Evolutionary conservation across 208 protist species (phyloP).

Genomic region (Crithidia acanthocephali): DNA sequence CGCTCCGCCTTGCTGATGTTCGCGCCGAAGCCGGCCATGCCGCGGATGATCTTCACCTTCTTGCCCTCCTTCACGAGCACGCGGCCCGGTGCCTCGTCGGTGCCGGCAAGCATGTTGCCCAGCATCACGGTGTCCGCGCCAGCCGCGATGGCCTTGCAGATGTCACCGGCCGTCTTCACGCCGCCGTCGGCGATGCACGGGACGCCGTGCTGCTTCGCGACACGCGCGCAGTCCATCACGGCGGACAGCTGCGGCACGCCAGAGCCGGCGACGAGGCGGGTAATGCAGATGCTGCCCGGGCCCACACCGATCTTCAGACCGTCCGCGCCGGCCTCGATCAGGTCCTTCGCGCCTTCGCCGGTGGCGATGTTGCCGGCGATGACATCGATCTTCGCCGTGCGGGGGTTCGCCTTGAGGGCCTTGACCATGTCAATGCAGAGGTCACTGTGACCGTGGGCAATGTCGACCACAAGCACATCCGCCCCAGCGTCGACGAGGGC

Average conservation of each 20-base stretch:
- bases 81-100: constrained; percentile 86
- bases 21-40: constrained; percentile 91
- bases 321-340: constrained; percentile 91
- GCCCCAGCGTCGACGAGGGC: constrained; percentile 73
- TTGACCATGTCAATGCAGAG: constrained; percentile 87
- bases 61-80: constrained; percentile 91
- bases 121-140: constrained; percentile 92
- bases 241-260: constrained; percentile 90
- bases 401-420: constrained; percentile 70
- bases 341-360: constrained; percentile 72
- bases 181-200: constrained; percentile 93
- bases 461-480: constrained; percentile 91
- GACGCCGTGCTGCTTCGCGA: constrained; percentile 67
- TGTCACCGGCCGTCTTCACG: constrained; percentile 80
- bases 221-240: constrained; percentile 73
- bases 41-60: constrained; percentile 93
- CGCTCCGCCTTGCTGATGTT: constrained; percentile 92
- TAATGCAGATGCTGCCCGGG: constrained; percentile 91
- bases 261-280: constrained; percentile 82
- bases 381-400: constrained; percentile 70
- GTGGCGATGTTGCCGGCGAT: constrained; percentile 93
- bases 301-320: constrained; percentile 91
- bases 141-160: constrained; percentile 90
- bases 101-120: constrained; percentile 90
- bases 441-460: constrained; percentile 92